phyloP scores from a whole-genome alignment of 768 basidiomycete species.

The Trametes punicea region DNA sequence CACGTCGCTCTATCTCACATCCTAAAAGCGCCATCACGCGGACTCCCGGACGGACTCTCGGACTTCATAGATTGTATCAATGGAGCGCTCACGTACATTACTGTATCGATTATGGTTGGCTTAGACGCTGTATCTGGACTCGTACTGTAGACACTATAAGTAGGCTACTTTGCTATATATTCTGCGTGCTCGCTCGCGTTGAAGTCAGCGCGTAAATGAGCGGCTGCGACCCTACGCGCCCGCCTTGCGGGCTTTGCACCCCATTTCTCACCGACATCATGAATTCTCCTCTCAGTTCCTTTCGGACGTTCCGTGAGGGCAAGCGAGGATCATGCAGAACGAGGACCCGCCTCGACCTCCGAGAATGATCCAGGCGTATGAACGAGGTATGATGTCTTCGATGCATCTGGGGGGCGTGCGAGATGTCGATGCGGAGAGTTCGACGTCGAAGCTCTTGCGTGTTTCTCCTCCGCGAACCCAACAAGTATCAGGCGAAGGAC shows the following conservation, averaged over 20 bases:
- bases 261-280: constrained; percentile 7
- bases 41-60: constrained; percentile 1
- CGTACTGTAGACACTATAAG: constrained; percentile 3
- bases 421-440: neutral
- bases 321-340: constrained; percentile 16
- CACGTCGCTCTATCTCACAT: neutral
- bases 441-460: neutral
- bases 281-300: neutral
- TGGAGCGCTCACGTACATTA: neutral
- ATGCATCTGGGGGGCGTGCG: neutral
- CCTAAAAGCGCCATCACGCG: constrained; percentile 2
- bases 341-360: constrained; percentile 18
- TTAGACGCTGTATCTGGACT: neutral
- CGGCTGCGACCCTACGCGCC: constrained; percentile 7
- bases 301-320: constrained; percentile 6
- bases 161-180: neutral
- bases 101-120: neutral
- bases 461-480: constrained; percentile 2
- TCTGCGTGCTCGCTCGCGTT: constrained; percentile 2
- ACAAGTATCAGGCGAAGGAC: neutral
- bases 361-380: constrained; percentile 17
- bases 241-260: constrained; percentile 5
- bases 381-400: constrained; percentile 3
- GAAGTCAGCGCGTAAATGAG: too few species aligned
- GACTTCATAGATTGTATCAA: neutral